Evolutionary conservation across 805 yeast genomes (phyloP).

Genomic region (Candida pseudofarinosa): DNA sequence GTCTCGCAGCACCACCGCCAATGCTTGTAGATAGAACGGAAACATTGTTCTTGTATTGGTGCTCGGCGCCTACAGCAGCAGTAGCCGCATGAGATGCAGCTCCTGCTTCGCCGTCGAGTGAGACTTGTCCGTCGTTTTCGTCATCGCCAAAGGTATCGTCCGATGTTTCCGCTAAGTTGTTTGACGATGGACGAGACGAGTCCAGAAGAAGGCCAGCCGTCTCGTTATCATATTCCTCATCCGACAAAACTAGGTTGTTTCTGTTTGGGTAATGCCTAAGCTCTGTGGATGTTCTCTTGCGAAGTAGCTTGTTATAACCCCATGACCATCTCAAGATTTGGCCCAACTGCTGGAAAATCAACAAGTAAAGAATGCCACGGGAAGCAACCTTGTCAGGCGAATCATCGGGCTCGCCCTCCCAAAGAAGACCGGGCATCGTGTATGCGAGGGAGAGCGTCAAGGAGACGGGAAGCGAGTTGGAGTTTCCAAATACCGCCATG

Average conservation of each 20-base stretch:
- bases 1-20: background rate
- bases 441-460: slow-evolving; percentile 75
- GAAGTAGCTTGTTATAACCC: slow-evolving; percentile 72
- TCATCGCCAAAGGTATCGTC: background rate
- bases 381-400: slow-evolving; percentile 67
- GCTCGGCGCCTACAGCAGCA: no score
- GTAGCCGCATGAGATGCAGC: background rate
- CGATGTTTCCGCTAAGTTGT: background rate
- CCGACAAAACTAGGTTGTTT: background rate
- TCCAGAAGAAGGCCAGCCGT: background rate
- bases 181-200: background rate
- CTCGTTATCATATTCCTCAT: background rate
- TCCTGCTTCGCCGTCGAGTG: background rate
- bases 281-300: slow-evolving; percentile 43
- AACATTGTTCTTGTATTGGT: background rate
- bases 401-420: slow-evolving; percentile 72
- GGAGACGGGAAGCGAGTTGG: slow-evolving; percentile 92
- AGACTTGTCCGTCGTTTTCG: background rate
- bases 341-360: slow-evolving; percentile 79
- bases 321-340: slow-evolving; percentile 83
- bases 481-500: slow-evolving; percentile 95
- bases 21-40: background rate
- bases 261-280: slow-evolving; percentile 12
- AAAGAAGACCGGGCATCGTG: slow-evolving; percentile 67
- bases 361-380: slow-evolving; percentile 68